Conservation (phyloP, 1,284 basidiomycete genomes). For the Papiliotrema flavescens region DNA sequence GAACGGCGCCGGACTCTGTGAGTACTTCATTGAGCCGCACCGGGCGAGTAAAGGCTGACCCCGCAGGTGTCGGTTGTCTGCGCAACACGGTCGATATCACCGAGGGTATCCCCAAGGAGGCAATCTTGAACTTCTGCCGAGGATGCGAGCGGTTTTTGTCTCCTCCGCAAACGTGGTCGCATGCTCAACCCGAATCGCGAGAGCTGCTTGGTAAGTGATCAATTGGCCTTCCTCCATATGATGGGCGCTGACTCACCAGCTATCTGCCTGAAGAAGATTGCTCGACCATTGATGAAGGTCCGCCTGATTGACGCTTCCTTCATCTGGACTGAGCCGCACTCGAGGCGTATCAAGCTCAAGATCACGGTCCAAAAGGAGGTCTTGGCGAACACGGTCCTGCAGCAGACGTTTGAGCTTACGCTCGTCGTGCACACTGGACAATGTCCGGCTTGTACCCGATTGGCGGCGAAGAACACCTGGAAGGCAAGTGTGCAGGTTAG, state of each 20-base stretch:
- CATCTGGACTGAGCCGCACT: conserved; percentile 99
- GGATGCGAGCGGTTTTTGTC: conserved; percentile 96
- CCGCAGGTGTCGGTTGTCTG: conserved; percentile 37
- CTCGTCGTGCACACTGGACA: conserved; percentile 94
- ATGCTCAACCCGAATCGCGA: conserved; percentile 83
- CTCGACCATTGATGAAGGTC: conserved; percentile 82
- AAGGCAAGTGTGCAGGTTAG: conserved; percentile 94
- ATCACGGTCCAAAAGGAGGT: conserved; percentile 99
- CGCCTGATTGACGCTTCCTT: conserved; percentile 95
- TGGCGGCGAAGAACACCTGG: conserved; percentile 99
- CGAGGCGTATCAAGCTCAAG: conserved; percentile 86
- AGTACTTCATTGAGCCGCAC: conserved; percentile 10
- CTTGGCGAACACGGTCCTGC: conserved; percentile 88
- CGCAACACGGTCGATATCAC: conserved; percentile 83
- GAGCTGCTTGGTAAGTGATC: conserved; percentile 66
- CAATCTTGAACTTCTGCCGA: conserved; percentile 87
- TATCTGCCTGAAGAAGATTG: conserved; percentile 88
- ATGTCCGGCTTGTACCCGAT: conserved; percentile 86
- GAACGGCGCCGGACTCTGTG: conserved; percentile 91
- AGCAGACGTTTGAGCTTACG: conserved; percentile 96
- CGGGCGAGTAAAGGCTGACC: too few species aligned
- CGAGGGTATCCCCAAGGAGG: conserved; percentile 97
- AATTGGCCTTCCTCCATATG: neutral
- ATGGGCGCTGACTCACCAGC: conserved; percentile 45
- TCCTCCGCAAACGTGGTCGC: conserved; percentile 82